Base-by-base conservation (phyloP, 176 grass and related monocot species). In the Hsuehochloa calcarea region DNA sequence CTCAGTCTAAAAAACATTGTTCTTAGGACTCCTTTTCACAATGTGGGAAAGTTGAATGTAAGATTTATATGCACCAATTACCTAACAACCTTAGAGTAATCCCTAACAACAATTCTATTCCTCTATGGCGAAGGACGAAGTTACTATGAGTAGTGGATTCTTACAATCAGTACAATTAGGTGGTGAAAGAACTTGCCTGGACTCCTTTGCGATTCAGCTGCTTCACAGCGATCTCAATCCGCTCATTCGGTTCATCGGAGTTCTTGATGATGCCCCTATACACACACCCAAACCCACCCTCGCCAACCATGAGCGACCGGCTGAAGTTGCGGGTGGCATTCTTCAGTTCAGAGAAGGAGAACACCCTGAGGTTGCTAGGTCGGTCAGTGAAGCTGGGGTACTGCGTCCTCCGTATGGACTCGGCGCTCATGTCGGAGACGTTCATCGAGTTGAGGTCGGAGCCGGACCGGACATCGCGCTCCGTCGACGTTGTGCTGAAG, bases 281-380 rank as follows among this genome's bases (percentile, higher is more conserved):
- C 50, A 99, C 93, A 54, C 88, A 96, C 19, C 96, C 96, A 65
- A 99, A 99, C 25, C 96, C 97, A 49, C 97, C 97, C 92, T 99
- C 97, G 5, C 97, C 97, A 22, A 99, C 88, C 93, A 99, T 92
- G 22, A 99, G 89, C 0, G 93, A 92, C 20, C 92, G 64, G 78
- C 97, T 99, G 82, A 99, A 99, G 58, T 96, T 94, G 70, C 74
- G 92, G 9, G 97, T 99, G 43, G 91, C 93, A 80, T 60, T 81
- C 88, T 87, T 99, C 81, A 99, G 38, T 85, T 99, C 93, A 43
- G 86, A 78, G 68, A 96, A 96, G 22, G 97, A 58, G 85, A 99
- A 99, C n/a, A 86, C 90, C 78, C 93, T 88, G 52, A 99, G 92
- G 83, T 99, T 94, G 84, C 82, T 73, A 11, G 88, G 90, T 8